Evolutionary conservation across 805 yeast species (phyloP).

Genomic region (Nakazawaea peltata): DNA sequence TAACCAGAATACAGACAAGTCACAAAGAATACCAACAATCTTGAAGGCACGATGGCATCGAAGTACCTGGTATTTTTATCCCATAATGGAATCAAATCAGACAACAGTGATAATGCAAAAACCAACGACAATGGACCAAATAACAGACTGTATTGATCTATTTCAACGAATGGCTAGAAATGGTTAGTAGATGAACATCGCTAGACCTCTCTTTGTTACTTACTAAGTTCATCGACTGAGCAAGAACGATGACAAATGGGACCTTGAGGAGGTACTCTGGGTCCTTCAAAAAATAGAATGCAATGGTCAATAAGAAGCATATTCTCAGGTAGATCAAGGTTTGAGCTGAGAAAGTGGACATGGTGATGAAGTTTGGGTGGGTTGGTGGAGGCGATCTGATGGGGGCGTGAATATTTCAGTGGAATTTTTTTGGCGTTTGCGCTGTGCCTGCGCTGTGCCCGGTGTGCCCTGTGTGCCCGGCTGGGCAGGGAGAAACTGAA

Average conservation of each 20-base stretch:
- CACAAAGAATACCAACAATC: constrained; percentile 42
- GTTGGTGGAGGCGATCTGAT: no score
- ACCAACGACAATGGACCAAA: constrained; percentile 42
- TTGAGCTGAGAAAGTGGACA: constrained; percentile 15
- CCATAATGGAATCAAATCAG: constrained; percentile 53
- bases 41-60: constrained; percentile 50
- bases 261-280: constrained; percentile 35
- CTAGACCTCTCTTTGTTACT: no score
- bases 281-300: constrained; percentile 40
- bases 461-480: no score
- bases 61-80: constrained; percentile 39
- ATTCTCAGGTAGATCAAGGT: constrained; percentile 40
- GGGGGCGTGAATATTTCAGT: no score
- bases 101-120: constrained; percentile 33
- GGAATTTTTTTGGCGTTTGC: no score
- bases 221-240: constrained; percentile 51
- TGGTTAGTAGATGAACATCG: no score
- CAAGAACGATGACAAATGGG: constrained; percentile 41
- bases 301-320: constrained; percentile 31
- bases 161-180: constrained; percentile 23
- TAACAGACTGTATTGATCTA: constrained; percentile 22
- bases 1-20: constrained; percentile 43
- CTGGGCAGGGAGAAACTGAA: no score
- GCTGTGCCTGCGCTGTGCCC: no score
- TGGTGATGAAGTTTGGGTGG: no score